These are phyloP conservation scores for Ophiosphaerella narmari DNA, from an alignment of 2,329 filamentous ascomycete genomes.

Conservation along the genomic window DNA sequence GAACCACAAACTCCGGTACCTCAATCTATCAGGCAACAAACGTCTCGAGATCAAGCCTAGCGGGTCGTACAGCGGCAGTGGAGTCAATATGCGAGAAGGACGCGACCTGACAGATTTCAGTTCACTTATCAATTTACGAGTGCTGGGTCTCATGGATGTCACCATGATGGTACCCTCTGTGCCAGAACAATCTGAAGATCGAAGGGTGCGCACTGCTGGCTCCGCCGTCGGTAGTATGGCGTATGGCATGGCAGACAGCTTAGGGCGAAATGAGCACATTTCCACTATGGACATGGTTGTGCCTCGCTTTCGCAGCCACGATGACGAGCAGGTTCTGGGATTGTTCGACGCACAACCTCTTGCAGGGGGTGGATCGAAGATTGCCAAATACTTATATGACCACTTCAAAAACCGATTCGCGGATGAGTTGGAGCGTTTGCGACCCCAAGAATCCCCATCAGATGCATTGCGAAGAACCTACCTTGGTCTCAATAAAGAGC, in stretches of 20 bases:
- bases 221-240: constrained; percentile 87
- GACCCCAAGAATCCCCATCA: constrained; percentile 72
- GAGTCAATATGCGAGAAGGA: constrained; percentile 56
- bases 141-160: constrained; percentile 96
- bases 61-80: constrained; percentile 59
- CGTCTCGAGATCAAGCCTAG: constrained; percentile 83
- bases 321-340: constrained; percentile 89
- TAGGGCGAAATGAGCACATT: constrained; percentile 90
- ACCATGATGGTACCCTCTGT: constrained; percentile 92
- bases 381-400: constrained; percentile 95
- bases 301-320: constrained; percentile 85
- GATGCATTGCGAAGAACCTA: constrained; percentile 89
- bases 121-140: constrained; percentile 78
- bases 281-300: constrained; percentile 96
- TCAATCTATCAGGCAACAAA: constrained; percentile 97
- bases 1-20: constrained; percentile 91
- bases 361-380: constrained; percentile 87
- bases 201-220: constrained; percentile 95
- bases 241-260: constrained; percentile 96
- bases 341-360: constrained; percentile 94
- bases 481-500: constrained; percentile 87
- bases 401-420: constrained; percentile 88
- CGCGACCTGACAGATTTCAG: constrained; percentile 88
- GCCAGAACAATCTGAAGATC: constrained; percentile 92
- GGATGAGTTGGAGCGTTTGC: constrained; percentile 75